Conservation (phyloP, 305 asterid species). For the Fraxinus floribunda region DNA sequence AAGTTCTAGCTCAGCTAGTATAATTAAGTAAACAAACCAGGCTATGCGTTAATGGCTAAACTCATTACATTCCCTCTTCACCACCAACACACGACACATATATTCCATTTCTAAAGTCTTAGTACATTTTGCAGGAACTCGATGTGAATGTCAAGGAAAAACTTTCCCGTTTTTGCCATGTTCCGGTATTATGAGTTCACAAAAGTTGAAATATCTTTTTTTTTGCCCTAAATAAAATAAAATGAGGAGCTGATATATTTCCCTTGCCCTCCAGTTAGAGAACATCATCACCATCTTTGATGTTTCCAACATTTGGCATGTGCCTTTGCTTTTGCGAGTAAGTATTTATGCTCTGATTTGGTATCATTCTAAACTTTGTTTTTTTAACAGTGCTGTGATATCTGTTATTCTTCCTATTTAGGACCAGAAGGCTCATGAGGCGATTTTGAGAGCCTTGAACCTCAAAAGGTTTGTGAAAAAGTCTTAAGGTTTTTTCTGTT, state of each 20-base stretch:
- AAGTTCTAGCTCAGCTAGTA: neutral
- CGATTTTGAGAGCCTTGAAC: slow-evolving; percentile 76
- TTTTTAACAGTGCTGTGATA: neutral
- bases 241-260: slow-evolving; percentile 3
- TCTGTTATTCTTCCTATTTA: slow-evolving; percentile 29
- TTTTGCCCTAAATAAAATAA: neutral
- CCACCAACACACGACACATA: neutral
- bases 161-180: slow-evolving; percentile 86
- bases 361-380: neutral
- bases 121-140: slow-evolving; percentile 61
- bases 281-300: slow-evolving; percentile 71
- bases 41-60: neutral
- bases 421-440: slow-evolving; percentile 95
- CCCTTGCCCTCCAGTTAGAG: slow-evolving; percentile 44
- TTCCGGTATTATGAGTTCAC: slow-evolving; percentile 51
- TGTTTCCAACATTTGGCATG: slow-evolving; percentile 86
- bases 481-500: neutral
- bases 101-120: neutral
- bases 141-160: slow-evolving; percentile 74
- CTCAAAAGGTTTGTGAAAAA: slow-evolving; percentile 55
- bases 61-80: neutral
- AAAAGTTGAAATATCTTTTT: slow-evolving; percentile 6
- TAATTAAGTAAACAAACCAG: neutral
- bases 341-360: slow-evolving; percentile 21
- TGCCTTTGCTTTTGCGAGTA: slow-evolving; percentile 85